Percentiles rank a stretch among this genome's conserved stretches.
These are phyloP conservation scores for Aurantiochytrium sp. DNA, from an alignment of 108 stramenopile species.

Conservation along the genomic window DNA sequence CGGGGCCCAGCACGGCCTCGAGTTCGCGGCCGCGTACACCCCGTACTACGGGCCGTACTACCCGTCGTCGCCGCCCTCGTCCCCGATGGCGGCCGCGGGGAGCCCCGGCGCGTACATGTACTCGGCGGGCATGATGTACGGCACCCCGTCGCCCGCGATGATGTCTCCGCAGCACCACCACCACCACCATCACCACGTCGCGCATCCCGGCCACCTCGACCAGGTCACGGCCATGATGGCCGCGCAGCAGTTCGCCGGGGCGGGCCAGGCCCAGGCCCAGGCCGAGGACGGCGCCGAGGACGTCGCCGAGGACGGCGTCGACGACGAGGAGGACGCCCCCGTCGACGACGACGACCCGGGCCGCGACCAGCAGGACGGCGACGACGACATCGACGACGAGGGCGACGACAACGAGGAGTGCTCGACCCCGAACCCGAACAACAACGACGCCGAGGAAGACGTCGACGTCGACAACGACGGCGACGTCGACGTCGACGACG, in stretches of 20 bases:
- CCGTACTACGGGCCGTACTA: slow-evolving; percentile 3
- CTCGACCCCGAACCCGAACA: too few relatives aligned
- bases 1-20: not conserved
- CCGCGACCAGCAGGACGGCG: not conserved
- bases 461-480: not conserved
- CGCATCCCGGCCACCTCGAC: too few relatives aligned
- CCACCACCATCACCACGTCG: too few relatives aligned
- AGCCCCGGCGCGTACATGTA: not conserved
- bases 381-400: not conserved
- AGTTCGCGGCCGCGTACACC: not conserved
- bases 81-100: not conserved
- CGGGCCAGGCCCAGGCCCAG: too few relatives aligned
- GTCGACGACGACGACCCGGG: too few relatives aligned
- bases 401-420: not conserved
- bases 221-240: not conserved
- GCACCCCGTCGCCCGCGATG: not conserved
- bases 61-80: not conserved
- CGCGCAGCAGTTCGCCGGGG: not conserved
- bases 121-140: not conserved
- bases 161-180: not conserved
- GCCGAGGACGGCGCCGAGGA: not conserved
- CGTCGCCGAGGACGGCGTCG: not conserved
- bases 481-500: not conserved
- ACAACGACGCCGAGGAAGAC: too few relatives aligned
- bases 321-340: not conserved